phyloP scores from a whole-genome alignment of 2,329 filamentous ascomycete species.

The Cytospora leucostoma region DNA sequence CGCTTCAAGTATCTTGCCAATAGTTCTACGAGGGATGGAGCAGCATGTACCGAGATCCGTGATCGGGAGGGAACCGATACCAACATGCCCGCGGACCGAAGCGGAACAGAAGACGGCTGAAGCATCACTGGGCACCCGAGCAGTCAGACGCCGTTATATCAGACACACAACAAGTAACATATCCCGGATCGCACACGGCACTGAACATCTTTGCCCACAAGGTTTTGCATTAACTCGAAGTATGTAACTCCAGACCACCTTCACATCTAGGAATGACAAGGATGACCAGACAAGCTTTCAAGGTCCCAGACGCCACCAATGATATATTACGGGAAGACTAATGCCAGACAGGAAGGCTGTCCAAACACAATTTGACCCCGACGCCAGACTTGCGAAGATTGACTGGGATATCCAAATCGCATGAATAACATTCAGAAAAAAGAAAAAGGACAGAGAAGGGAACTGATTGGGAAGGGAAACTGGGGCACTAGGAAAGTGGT shows the following conservation, averaged over 20 bases:
- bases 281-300: background rate
- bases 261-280: background rate
- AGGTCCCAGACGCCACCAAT: background rate
- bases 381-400: conserved; percentile 16
- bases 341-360: background rate
- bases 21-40: background rate
- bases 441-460: background rate
- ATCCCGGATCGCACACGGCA: background rate
- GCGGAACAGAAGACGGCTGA: background rate
- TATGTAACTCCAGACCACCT: background rate
- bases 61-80: background rate
- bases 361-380: background rate
- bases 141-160: background rate
- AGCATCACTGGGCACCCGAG: background rate
- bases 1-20: background rate
- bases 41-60: background rate
- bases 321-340: background rate
- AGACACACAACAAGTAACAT: background rate
- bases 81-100: background rate
- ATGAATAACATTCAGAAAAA: background rate
- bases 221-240: background rate
- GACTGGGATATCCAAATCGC: conserved; percentile 6
- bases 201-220: background rate
- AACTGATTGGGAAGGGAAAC: background rate
- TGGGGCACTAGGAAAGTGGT: background rate